Percentiles rank a stretch among this genome's conserved stretches.
Evolutionary conservation across 73 alveolate species (phyloP).

Genomic region (Tetrahymena thermophila): DNA sequence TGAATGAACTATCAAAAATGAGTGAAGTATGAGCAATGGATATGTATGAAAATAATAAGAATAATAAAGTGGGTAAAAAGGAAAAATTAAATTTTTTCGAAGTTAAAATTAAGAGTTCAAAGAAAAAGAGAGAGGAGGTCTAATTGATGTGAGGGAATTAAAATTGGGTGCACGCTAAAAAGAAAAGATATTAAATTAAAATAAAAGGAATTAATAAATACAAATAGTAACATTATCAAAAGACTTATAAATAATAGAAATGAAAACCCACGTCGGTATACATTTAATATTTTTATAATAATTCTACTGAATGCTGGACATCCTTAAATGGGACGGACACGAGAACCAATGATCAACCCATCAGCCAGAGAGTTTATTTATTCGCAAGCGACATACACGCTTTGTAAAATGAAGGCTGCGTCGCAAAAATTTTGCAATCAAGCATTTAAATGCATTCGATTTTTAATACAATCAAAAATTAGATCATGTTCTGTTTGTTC

Average conservation of each 20-base stretch:
- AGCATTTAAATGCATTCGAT: neutral
- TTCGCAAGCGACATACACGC: neutral
- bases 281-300: neutral
- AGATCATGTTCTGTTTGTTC: neutral
- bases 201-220: neutral
- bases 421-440: neutral
- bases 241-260: neutral
- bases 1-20: neutral
- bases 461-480: neutral
- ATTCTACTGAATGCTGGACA: neutral
- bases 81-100: neutral
- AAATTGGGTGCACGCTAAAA: slow-evolving; percentile 2
- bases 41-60: neutral
- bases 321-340: neutral
- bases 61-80: neutral
- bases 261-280: slow-evolving; percentile 4
- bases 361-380: neutral
- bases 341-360: neutral
- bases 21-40: slow-evolving; percentile 1
- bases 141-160: slow-evolving; percentile 1
- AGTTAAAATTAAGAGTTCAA: neutral
- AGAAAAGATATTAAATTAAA: neutral
- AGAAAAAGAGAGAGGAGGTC: slow-evolving; percentile 4
- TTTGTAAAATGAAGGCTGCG: neutral
- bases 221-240: neutral